Conservation (phyloP, 345 rosid species). For the Abelmoschus esculentus region DNA sequence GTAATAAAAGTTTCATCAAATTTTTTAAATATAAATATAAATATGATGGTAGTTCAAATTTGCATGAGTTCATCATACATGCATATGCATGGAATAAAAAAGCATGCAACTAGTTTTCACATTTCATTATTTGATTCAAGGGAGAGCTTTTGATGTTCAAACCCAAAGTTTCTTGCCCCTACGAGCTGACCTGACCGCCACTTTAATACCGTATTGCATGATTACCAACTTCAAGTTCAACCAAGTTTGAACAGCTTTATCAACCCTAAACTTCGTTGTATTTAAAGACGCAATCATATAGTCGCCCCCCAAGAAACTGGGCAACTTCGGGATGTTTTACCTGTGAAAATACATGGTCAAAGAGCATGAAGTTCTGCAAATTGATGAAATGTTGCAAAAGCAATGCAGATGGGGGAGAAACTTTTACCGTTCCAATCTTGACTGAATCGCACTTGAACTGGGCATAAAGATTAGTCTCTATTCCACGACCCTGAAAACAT, state of each 20-base stretch:
- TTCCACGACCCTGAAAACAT: conserved; percentile 76
- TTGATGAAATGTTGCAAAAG: background rate
- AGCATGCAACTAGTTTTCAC: conserved; percentile 1
- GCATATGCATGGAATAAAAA: background rate
- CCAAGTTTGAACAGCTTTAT: background rate
- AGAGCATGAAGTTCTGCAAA: background rate
- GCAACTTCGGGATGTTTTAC: conserved; percentile 98
- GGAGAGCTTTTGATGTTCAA: background rate
- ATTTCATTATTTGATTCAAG: background rate
- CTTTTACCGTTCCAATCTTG: conserved; percentile 88
- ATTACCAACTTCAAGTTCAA: background rate
- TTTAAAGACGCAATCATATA: conserved; percentile 94
- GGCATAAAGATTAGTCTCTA: conserved; percentile 96
- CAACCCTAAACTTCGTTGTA: conserved; percentile 55
- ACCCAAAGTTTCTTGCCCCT: background rate
- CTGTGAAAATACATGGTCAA: conserved; percentile 28
- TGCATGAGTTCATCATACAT: background rate
- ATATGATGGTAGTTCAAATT: background rate
- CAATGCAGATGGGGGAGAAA: background rate
- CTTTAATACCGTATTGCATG: background rate
- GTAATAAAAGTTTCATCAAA: background rate
- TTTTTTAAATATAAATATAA: background rate
- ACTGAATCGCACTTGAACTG: conserved; percentile 94
- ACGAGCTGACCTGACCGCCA: background rate
- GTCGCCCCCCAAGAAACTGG: conserved; percentile 95